Percentiles rank a stretch among this genome's conserved stretches.
Conservation (phyloP, 345 rosid genomes). For the Balakata baccata region DNA sequence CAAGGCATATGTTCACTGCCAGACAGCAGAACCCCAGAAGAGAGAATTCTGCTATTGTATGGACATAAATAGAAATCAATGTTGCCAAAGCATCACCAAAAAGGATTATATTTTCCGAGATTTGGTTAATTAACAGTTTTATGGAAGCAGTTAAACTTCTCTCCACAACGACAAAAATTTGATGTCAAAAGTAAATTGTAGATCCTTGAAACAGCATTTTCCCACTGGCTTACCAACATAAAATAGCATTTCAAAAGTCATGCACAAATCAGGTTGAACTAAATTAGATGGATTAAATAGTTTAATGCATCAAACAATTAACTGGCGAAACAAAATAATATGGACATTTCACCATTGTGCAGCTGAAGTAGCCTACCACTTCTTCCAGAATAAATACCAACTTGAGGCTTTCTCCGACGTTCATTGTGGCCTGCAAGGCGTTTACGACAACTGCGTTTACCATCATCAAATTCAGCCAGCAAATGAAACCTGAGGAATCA, state of each 20-base stretch:
- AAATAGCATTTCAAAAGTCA: background rate
- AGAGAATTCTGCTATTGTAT: background rate
- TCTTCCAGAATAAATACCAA: constrained; percentile 32
- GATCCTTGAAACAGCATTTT: background rate
- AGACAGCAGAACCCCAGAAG: background rate
- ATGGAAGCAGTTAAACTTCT: background rate
- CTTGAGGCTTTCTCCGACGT: constrained; percentile 43
- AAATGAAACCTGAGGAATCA: constrained; percentile 38
- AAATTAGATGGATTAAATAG: background rate
- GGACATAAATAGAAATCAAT: background rate
- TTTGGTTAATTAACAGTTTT: too few species aligned
- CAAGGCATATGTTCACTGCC: background rate
- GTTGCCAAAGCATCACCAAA: background rate
- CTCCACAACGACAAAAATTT: background rate
- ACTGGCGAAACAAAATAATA: background rate
- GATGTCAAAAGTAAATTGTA: background rate
- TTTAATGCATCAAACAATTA: background rate
- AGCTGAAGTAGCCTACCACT: constrained; percentile 42
- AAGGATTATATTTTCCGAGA: background rate
- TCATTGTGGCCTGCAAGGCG: constrained; percentile 48
- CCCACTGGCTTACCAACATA: background rate
- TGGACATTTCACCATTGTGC: constrained; percentile 41
- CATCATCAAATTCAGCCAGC: constrained; percentile 44
- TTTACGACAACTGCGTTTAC: constrained; percentile 47
- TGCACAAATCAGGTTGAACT: background rate